Percentiles rank a stretch among this genome's conserved stretches.
These are phyloP conservation scores for Pythium brassicae DNA, from an alignment of 352 stramenopile species.

Conservation along the genomic window DNA sequence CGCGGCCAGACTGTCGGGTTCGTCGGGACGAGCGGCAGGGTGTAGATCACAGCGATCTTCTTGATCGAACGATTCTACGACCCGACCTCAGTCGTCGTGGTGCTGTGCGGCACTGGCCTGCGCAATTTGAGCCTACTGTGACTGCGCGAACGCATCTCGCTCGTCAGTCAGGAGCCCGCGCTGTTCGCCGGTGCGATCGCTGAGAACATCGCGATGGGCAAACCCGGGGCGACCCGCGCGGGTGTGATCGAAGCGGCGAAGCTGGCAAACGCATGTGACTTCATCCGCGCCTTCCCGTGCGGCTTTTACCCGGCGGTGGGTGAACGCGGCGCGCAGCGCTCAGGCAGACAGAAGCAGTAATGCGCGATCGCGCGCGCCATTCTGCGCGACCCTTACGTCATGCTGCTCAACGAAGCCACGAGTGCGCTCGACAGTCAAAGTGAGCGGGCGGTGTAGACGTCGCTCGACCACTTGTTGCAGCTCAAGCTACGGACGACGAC, in stretches of 20 bases:
- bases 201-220: slow-evolving; percentile 25
- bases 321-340: slow-evolving; percentile 30
- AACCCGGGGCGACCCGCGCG: slow-evolving; percentile 27
- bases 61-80: background rate
- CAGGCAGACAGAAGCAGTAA: background rate
- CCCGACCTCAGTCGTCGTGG: background rate
- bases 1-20: slow-evolving; percentile 45
- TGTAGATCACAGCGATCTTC: background rate
- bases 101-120: slow-evolving; percentile 51
- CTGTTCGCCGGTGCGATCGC: background rate
- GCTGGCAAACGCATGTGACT: slow-evolving; percentile 21
- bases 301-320: slow-evolving; percentile 85
- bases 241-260: slow-evolving; percentile 30
- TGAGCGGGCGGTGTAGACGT: slow-evolving; percentile 12
- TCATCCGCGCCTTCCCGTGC: slow-evolving; percentile 84
- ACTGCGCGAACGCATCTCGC: slow-evolving; percentile 66
- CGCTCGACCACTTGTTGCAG: slow-evolving; percentile 21
- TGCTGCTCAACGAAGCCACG: slow-evolving; percentile 59
- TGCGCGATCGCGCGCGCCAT: slow-evolving; percentile 45
- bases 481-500: slow-evolving; percentile 63
- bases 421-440: slow-evolving; percentile 28
- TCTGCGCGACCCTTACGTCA: slow-evolving; percentile 67
- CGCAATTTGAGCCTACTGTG: slow-evolving; percentile 62
- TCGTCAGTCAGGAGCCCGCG: slow-evolving; percentile 39
- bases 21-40: slow-evolving; percentile 21